phyloP scores from a whole-genome alignment of 345 rosid species.

The Cardamine occulta region DNA sequence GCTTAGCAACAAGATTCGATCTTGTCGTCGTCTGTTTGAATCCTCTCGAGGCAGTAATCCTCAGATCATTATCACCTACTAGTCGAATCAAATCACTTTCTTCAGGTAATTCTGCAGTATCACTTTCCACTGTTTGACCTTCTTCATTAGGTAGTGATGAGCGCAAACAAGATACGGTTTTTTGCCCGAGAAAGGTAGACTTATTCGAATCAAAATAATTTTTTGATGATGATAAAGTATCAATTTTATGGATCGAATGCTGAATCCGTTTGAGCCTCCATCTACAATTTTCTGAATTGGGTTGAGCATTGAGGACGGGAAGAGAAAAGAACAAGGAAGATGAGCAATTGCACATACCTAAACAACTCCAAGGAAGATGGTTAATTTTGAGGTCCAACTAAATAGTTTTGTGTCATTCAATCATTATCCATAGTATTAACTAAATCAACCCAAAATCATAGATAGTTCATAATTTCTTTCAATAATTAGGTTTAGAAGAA shows the following conservation, averaged over 20 bases:
- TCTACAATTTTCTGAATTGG: neutral
- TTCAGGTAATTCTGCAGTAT: neutral
- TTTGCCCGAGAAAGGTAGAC: constrained; percentile 31
- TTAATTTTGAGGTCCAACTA: no score
- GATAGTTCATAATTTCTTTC: no score
- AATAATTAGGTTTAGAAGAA: no score
- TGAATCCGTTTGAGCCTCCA: constrained; percentile 13
- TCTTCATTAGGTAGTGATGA: constrained; percentile 32
- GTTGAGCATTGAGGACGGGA: constrained; percentile 31
- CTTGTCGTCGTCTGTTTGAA: constrained; percentile 59
- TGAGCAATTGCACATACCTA: constrained; percentile 49
- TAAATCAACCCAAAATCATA: no score
- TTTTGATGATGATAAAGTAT: neutral
- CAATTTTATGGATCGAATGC: neutral
- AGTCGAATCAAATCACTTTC: constrained; percentile 42
- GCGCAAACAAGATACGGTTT: constrained; percentile 20
- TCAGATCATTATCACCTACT: constrained; percentile 10
- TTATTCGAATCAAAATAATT: neutral
- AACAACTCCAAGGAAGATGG: no score
- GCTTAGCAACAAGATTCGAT: constrained; percentile 79
- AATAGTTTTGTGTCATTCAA: no score
- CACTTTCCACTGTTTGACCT: constrained; percentile 18
- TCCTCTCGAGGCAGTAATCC: constrained; percentile 38
- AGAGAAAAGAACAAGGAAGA: constrained; percentile 37
- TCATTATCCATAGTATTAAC: no score